Evolutionary conservation across 23 red algal genomes (phyloP).

Genomic region (Gracilaria caudata): DNA sequence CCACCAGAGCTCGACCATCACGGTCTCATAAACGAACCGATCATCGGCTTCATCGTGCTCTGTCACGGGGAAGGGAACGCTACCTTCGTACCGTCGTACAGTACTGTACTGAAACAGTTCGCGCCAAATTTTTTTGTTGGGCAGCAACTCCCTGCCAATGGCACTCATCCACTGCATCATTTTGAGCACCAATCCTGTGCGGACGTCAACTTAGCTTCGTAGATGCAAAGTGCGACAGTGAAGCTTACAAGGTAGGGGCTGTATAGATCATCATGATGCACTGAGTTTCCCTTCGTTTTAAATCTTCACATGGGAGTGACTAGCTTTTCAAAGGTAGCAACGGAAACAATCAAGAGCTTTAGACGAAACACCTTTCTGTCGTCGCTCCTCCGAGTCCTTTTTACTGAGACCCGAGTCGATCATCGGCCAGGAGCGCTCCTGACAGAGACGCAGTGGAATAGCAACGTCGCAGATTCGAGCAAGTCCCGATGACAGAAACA

Average conservation of each 20-base stretch:
- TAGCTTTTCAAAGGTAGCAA: neutral
- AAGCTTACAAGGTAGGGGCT: too few relatives aligned
- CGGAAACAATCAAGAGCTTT: neutral
- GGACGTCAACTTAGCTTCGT: too few relatives aligned
- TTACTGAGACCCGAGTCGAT: neutral
- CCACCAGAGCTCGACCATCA: too few relatives aligned
- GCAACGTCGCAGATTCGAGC: neutral
- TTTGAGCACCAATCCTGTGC: neutral
- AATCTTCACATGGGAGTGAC: neutral
- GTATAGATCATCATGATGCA: too few relatives aligned
- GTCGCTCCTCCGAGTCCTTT: neutral
- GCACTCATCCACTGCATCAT: neutral
- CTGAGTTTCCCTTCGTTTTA: neutral
- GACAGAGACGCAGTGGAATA: neutral
- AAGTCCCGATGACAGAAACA: constrained; percentile 40
- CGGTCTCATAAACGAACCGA: too few relatives aligned
- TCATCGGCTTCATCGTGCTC: too few relatives aligned
- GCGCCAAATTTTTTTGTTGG: neutral
- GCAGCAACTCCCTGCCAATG: too few relatives aligned
- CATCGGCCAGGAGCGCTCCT: neutral
- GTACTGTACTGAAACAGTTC: neutral
- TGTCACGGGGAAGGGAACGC: too few relatives aligned
- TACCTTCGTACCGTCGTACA: too few relatives aligned
- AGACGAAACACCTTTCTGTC: neutral
- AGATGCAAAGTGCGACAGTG: too few relatives aligned